Conservation (phyloP, 805 yeast genomes). For the Candida michaelii region DNA sequence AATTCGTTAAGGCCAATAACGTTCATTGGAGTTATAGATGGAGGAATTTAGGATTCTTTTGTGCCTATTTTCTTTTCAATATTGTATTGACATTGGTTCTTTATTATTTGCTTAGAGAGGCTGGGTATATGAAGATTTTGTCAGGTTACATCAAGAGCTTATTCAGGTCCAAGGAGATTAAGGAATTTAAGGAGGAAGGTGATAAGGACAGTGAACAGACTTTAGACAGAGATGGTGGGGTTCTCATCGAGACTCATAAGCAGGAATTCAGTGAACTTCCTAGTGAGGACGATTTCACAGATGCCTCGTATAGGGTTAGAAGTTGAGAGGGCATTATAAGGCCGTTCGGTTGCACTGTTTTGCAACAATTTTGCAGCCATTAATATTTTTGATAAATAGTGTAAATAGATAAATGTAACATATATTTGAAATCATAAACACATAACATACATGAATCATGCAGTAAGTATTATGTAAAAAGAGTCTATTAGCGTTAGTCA, state of each 20-base stretch:
- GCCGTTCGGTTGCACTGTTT: no score
- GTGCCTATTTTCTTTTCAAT: constrained; percentile 58
- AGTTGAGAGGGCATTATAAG: no score
- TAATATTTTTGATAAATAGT: no score
- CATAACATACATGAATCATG: neutral
- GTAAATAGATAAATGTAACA: neutral
- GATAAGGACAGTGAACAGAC: constrained; percentile 19
- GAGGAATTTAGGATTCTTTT: constrained; percentile 66
- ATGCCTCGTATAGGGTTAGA: no score
- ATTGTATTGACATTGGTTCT: constrained; percentile 38
- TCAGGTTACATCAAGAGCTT: constrained; percentile 20
- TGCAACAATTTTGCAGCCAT: no score
- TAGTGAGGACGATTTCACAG: no score
- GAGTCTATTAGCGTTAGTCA: no score
- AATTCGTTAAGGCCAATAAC: constrained; percentile 43
- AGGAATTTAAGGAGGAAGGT: neutral
- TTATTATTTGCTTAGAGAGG: constrained; percentile 30
- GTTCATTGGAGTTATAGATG: constrained; percentile 51
- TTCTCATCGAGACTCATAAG: no score
- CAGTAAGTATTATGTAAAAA: neutral
- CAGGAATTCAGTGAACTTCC: no score
- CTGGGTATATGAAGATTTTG: neutral
- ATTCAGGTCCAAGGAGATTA: neutral
- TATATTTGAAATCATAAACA: constrained; percentile 5
- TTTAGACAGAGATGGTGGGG: no score